phyloP scores from a whole-genome alignment of 257 asterid species.

The Rauvolfia tetraphylla region DNA sequence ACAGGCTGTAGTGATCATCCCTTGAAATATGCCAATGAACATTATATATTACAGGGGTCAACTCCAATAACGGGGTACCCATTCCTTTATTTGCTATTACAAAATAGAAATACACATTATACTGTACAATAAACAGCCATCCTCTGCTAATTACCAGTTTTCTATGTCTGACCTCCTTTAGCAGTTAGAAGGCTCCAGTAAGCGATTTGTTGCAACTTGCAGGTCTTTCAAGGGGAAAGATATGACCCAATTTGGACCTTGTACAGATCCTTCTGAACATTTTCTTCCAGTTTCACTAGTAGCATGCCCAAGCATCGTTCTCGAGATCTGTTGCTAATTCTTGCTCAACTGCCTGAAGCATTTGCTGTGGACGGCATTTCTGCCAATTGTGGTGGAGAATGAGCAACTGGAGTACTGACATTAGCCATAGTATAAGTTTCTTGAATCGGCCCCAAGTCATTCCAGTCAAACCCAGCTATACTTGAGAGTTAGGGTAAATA shows the following conservation, averaged over 20 bases:
- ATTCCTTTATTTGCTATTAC: slow-evolving; percentile 35
- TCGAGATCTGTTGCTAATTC: neutral
- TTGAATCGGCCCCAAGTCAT: slow-evolving; percentile 41
- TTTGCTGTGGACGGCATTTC: slow-evolving; percentile 33
- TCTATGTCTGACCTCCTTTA: slow-evolving; percentile 10
- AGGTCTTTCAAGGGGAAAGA: neutral
- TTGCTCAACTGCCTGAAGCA: slow-evolving; percentile 29
- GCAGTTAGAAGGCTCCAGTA: slow-evolving; percentile 11
- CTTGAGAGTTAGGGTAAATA: slow-evolving; percentile 38
- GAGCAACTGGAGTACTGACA: slow-evolving; percentile 38
- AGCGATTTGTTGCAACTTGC: neutral
- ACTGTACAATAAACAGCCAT: slow-evolving; percentile 36
- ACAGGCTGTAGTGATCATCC: neutral
- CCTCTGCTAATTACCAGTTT: slow-evolving; percentile 16
- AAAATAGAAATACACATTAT: slow-evolving; percentile 19
- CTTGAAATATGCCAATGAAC: neutral
- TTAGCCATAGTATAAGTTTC: slow-evolving; percentile 34
- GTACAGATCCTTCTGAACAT: neutral
- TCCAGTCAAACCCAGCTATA: slow-evolving; percentile 42
- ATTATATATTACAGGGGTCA: slow-evolving; percentile 18
- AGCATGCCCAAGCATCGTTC: slow-evolving; percentile 1
- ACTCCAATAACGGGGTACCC: slow-evolving; percentile 4
- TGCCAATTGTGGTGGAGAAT: slow-evolving; percentile 42
- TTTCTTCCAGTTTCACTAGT: slow-evolving; percentile 2
- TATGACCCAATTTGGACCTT: neutral